phyloP scores from a whole-genome alignment of 2,329 filamentous ascomycete genomes.

The Fusarium sp. region DNA sequence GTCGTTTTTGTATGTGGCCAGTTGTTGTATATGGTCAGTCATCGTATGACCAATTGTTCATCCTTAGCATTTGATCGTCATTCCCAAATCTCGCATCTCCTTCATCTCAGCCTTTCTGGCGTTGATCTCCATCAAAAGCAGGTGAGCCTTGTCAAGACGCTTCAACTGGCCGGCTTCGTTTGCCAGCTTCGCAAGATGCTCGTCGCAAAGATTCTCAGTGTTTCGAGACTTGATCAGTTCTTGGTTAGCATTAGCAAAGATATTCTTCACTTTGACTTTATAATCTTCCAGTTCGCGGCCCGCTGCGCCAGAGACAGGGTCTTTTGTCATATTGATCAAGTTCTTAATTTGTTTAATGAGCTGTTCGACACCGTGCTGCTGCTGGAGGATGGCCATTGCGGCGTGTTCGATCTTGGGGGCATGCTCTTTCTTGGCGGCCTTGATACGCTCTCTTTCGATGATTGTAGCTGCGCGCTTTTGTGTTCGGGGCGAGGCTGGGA shows the following conservation, averaged over 20 bases:
- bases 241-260: not conserved
- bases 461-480: slow-evolving; percentile 9
- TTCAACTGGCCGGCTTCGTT: slow-evolving; percentile 10
- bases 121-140: not conserved
- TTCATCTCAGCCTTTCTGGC: not conserved
- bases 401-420: not conserved
- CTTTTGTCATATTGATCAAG: not conserved
- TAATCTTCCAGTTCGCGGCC: slow-evolving; percentile 8
- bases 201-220: not conserved
- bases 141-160: slow-evolving; percentile 10
- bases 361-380: not conserved
- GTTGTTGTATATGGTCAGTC: not conserved
- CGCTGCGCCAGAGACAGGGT: slow-evolving; percentile 2
- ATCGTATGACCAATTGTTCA: not conserved
- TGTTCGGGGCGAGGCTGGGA: not conserved
- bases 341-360: not conserved
- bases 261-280: not conserved
- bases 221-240: not conserved
- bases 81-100: not conserved
- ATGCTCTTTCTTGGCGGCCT: not conserved
- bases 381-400: not conserved
- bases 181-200: slow-evolving; percentile 8
- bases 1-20: not conserved
- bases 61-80: not conserved
- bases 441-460: slow-evolving; percentile 18